Evolutionary conservation across 495 filamentous ascomycete genomes (phyloP).

Genomic region (Penicillium verhagenii): DNA sequence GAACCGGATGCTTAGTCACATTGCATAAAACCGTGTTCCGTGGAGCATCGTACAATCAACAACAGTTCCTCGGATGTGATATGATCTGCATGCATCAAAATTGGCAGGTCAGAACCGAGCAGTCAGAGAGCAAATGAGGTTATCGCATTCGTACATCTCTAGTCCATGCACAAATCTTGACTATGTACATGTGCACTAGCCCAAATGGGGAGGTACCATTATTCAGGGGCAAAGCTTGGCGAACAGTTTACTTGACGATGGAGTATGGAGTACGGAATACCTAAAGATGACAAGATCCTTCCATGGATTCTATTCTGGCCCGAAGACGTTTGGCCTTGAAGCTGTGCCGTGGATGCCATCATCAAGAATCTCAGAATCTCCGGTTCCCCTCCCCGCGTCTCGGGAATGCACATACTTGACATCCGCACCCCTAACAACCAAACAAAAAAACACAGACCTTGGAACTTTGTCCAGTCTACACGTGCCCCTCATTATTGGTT

Average conservation of each 20-base stretch:
- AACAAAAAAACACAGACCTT: not conserved
- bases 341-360: constrained; percentile 2
- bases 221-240: constrained; percentile 14
- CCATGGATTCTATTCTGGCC: not conserved
- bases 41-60: too few species aligned
- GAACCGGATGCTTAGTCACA: too few species aligned
- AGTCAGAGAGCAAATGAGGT: not conserved
- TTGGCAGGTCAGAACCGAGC: not conserved
- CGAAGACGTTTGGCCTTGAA: too few species aligned
- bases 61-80: too few species aligned
- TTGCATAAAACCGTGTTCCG: too few species aligned
- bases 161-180: not conserved
- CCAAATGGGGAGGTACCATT: not conserved
- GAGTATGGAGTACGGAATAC: too few species aligned
- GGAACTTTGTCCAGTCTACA: not conserved
- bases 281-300: too few species aligned
- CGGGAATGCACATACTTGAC: constrained; percentile 28
- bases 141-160: not conserved
- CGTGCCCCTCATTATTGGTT: not conserved
- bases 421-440: constrained; percentile 17
- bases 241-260: not conserved
- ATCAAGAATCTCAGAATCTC: constrained; percentile 19
- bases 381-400: not conserved
- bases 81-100: not conserved
- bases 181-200: not conserved